Percentiles rank a stretch among this genome's conserved stretches.
phyloP scores from a whole-genome alignment of 1,284 basidiomycete species.

The Inonotus obliquus region DNA sequence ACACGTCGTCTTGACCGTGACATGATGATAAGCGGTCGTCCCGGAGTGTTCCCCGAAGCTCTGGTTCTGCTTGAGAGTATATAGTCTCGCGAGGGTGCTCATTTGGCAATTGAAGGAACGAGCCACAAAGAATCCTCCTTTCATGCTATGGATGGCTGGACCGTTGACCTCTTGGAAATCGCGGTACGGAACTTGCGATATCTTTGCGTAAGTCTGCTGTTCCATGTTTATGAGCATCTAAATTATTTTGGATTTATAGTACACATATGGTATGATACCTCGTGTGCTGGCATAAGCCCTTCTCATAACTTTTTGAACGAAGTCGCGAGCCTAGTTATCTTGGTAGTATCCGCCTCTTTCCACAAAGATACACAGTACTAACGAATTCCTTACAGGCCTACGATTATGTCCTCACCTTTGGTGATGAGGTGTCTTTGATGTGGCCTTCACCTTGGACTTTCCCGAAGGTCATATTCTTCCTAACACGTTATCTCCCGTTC shows the following conservation, averaged over 20 bases:
- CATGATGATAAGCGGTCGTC: too few relatives aligned
- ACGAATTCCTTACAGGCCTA: not conserved
- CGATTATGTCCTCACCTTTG: conserved; percentile 5
- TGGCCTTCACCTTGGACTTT: conserved; percentile 3
- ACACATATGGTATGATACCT: not conserved
- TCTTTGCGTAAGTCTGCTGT: not conserved
- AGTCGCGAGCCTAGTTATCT: not conserved
- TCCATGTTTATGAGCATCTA: not conserved
- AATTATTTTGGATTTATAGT: not conserved
- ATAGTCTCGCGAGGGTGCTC: too few relatives aligned
- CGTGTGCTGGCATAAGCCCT: not conserved
- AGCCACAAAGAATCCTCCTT: too few relatives aligned
- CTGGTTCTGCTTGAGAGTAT: too few relatives aligned
- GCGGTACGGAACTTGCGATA: not conserved
- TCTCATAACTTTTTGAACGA: not conserved
- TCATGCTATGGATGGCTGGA: not conserved
- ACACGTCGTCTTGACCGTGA: too few relatives aligned
- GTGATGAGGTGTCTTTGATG: not conserved
- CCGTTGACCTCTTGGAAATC: not conserved
- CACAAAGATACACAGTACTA: not conserved
- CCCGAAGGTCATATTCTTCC: conserved; percentile 6
- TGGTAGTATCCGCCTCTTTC: not conserved
- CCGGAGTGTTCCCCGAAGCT: too few relatives aligned
- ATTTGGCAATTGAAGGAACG: too few relatives aligned
- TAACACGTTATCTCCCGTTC: conserved; percentile 13